phyloP scores from a whole-genome alignment of 1,284 basidiomycete genomes.

The Phaffia rhodozyma region DNA sequence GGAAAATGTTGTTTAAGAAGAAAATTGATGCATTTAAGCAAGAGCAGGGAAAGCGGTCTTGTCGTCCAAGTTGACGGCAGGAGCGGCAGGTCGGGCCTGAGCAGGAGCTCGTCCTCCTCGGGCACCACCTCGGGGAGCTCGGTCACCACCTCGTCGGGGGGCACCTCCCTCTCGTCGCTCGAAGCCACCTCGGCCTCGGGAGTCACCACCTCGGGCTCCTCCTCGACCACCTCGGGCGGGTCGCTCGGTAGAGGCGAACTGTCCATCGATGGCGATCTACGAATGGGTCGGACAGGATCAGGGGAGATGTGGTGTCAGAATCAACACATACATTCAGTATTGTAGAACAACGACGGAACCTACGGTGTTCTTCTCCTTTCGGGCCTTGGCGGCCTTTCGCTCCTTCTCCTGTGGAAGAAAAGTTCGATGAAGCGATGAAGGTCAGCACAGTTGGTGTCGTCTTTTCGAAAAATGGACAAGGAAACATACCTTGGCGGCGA shows the following conservation, averaged over 20 bases:
- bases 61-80: constrained; percentile 54
- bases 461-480: no score
- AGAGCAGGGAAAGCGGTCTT: constrained; percentile 73
- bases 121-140: constrained; percentile 35
- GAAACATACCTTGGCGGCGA: constrained; percentile 30
- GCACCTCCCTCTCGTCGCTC: constrained; percentile 26
- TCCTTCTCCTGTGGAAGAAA: constrained; percentile 22
- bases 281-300: not conserved
- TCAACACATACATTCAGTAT: not conserved
- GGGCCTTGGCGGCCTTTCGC: constrained; percentile 26
- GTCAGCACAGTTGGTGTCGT: not conserved
- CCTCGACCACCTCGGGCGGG: constrained; percentile 49
- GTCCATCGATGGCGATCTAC: constrained; percentile 34
- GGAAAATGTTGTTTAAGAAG: not conserved
- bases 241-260: constrained; percentile 37
- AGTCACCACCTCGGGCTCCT: constrained; percentile 29
- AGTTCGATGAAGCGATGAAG: not conserved
- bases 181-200: constrained; percentile 25
- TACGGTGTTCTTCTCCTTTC: constrained; percentile 30
- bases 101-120: constrained; percentile 33
- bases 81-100: constrained; percentile 24
- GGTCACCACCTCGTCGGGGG: constrained; percentile 28
- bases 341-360: not conserved
- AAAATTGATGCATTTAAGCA: constrained; percentile 6
- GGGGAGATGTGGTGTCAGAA: not conserved